Percentiles rank a stretch among this genome's conserved stretches.
Evolutionary conservation across 2,329 filamentous ascomycete species (phyloP).

Genomic region (Aspergillus pseudoviridinutans): DNA sequence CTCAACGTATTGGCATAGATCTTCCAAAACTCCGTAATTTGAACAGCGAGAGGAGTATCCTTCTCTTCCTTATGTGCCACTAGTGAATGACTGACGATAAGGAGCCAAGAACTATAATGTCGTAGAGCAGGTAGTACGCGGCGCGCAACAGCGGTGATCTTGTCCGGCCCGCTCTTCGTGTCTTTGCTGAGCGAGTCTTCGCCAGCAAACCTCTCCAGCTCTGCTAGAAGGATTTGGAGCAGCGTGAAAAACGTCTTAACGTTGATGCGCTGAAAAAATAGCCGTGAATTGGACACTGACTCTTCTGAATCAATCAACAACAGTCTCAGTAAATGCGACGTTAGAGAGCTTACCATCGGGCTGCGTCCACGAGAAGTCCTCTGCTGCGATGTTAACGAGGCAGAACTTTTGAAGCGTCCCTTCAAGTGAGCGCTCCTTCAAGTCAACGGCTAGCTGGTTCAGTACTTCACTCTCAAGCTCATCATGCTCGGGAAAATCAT

Average conservation of each 20-base stretch:
- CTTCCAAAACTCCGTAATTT: constrained; percentile 62
- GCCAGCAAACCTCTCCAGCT: constrained; percentile 58
- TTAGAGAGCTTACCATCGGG: constrained; percentile 49
- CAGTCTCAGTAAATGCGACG: not conserved
- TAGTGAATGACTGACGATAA: constrained; percentile 53
- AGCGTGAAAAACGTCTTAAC: constrained; percentile 70
- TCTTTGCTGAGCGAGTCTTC: constrained; percentile 44
- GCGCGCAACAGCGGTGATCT: constrained; percentile 56
- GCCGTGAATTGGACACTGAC: constrained; percentile 43
- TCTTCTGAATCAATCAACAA: constrained; percentile 38
- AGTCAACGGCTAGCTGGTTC: constrained; percentile 67
- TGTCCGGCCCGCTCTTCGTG: constrained; percentile 40
- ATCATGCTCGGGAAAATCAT: constrained; percentile 68
- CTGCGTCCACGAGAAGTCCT: constrained; percentile 64
- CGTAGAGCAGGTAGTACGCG: constrained; percentile 62
- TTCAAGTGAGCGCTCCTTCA: constrained; percentile 65
- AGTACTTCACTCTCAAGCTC: constrained; percentile 85
- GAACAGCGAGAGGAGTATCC: constrained; percentile 52
- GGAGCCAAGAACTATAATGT: constrained; percentile 66
- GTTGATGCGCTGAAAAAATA: constrained; percentile 72
- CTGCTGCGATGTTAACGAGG: constrained; percentile 80
- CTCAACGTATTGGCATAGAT: constrained; percentile 62
- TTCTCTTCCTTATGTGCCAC: constrained; percentile 47
- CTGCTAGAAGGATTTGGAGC: constrained; percentile 65
- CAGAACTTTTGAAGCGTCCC: constrained; percentile 71